phyloP scores from a whole-genome alignment of 257 asterid genomes.

The Oldenlandia corymbosa region DNA sequence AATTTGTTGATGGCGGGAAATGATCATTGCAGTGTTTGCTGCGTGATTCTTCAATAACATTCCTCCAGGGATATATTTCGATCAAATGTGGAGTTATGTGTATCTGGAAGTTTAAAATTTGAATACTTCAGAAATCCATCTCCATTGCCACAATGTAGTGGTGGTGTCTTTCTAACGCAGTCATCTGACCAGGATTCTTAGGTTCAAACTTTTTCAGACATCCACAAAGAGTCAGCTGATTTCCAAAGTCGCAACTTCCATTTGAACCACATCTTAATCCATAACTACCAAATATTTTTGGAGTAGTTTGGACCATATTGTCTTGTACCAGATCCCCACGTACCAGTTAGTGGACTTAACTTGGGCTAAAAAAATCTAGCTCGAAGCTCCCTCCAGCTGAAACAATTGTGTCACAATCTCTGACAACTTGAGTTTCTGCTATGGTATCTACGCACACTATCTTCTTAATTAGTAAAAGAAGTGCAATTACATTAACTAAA shows the following conservation, averaged over 20 bases:
- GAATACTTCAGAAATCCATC: conserved; percentile 23
- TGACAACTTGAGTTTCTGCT: background rate
- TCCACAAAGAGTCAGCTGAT: conserved; percentile 24
- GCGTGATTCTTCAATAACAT: too few species aligned
- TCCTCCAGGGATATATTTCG: conserved; percentile 9
- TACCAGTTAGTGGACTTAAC: conserved; percentile 24
- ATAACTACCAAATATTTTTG: conserved; percentile 30
- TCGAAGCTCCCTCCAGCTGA: conserved; percentile 37
- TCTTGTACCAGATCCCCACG: conserved; percentile 44
- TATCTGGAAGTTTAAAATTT: conserved; percentile 25
- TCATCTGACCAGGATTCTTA: conserved; percentile 19
- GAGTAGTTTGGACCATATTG: conserved; percentile 14
- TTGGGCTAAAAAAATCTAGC: conserved; percentile 42
- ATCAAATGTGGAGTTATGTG: background rate
- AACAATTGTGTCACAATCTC: conserved; percentile 34
- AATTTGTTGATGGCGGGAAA: too few species aligned
- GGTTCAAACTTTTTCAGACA: conserved; percentile 36
- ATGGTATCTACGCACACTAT: conserved; percentile 6
- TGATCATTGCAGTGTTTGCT: too few species aligned
- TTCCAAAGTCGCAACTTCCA: conserved; percentile 26
- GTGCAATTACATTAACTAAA: too few species aligned
- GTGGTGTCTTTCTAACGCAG: conserved; percentile 18
- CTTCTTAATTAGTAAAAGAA: background rate
- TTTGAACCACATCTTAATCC: conserved; percentile 35
- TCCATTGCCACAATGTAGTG: conserved; percentile 3